Base-by-base conservation (phyloP, 805 yeast species). In the Vanderwaltozyma yarrowii region DNA sequence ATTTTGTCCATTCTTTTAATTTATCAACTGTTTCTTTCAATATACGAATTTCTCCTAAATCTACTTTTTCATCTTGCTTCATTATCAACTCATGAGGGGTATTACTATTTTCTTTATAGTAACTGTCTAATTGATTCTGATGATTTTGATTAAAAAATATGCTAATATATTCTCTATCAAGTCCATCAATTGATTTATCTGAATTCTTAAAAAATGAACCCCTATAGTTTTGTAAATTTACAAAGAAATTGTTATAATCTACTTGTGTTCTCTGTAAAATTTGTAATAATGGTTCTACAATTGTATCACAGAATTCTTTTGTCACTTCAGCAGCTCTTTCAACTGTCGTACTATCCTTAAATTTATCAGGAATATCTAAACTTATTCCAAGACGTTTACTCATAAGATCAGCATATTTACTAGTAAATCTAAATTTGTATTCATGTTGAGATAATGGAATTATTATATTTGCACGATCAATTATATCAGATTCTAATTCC, bases 211-310 rank as follows among this genome's bases (percentile, higher is more conserved):
- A 60, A 26, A 56, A 53, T 37, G 66, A 58, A 7, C 75, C 58
- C 3, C 66, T 51, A 12, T 70, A 52, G 2, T 65, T 53, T 48
- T 81, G 88, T 31, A 89, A 62, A 11, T 58, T 62, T 12, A 80
- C 63, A 60, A 89, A 89, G 52, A 88, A 87, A 45, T 70, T 70
- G 56, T 87, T 87, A 61, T 76, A 92, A 53, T 87, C 96, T 33
- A 85, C 66, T 49, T 75, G 75, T 0, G 85, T 70, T 15, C 65
- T 67, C 44, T 71, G 61, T 33, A 89, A 56, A 52, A 80, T 68
- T 15, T 71, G 74, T 41, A 88, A 64, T 53, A 85, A 52, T 4
- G 84, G 79, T 2, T 70, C 70, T 5, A 83, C 51, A 7, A 84
- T 56, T 8, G 51, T 47, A 9, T 39, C 25, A 20, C 50, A 44